Percentiles rank a stretch among this genome's conserved stretches.
Evolutionary conservation across 169 alveolate genomes (phyloP).

Genomic region (Eimeria necatrix): DNA sequence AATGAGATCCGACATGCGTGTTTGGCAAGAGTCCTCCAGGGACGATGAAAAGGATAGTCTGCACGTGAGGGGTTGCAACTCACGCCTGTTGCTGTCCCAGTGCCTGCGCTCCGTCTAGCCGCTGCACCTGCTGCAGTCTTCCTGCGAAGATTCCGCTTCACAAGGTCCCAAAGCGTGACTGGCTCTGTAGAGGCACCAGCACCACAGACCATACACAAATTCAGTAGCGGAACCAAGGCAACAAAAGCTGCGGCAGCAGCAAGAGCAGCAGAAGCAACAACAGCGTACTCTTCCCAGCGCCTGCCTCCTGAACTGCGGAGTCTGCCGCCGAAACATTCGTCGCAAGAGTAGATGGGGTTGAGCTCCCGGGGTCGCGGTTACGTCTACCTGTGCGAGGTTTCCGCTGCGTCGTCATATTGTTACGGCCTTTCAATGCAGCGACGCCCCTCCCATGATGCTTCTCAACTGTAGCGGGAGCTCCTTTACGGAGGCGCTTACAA

Average conservation of each 20-base stretch:
- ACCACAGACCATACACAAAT: neutral
- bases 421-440: neutral
- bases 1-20: neutral
- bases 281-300: conserved; percentile 25
- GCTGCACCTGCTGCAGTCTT: conserved; percentile 63
- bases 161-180: conserved; percentile 76
- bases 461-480: neutral
- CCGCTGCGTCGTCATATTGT: neutral
- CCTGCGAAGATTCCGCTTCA: conserved; percentile 49
- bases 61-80: neutral
- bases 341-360: neutral
- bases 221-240: conserved; percentile 8
- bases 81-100: conserved; percentile 60
- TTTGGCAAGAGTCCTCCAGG: too few relatives aligned
- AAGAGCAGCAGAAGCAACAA: neutral
- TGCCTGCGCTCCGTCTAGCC: conserved; percentile 17
- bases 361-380: neutral
- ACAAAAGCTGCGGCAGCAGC: neutral
- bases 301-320: neutral
- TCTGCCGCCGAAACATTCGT: conserved; percentile 29
- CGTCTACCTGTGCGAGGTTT: neutral
- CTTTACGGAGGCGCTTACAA: conserved; percentile 35
- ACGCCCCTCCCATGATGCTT: neutral
- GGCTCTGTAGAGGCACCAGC: conserved; percentile 73
- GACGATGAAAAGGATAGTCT: too few relatives aligned